Evolutionary conservation across 1,284 basidiomycete species (phyloP), one percentile per base, ranked within the genome.

Genomic region (Apiotrichum laibachii): DNA sequence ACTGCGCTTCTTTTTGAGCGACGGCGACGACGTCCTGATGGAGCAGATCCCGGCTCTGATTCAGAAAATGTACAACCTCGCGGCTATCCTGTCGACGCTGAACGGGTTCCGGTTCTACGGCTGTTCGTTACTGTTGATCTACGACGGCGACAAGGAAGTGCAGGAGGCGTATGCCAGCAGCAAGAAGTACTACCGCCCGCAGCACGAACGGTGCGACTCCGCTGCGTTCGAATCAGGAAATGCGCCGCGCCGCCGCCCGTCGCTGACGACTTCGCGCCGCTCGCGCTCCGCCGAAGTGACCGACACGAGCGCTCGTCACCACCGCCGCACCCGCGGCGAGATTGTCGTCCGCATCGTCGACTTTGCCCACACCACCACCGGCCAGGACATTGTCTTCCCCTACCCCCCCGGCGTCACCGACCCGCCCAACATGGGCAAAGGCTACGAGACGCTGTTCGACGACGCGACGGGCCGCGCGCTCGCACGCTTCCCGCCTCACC

Each of bases 341-440:
- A 85, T 99, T 60, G 92, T 91, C 70, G 90, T 99, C 64, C 90
- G 94, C 33, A 87, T 99, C 57, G 96, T 99, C 60, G 95, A 99
- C 78, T 99, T 99, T 80, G 96, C 95, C 9, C 95, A 98, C 76
- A 98, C 95, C 60, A 98, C 94, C 10, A 98, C 94, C 0, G 95
- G 95, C 9, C 83, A 84, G 48, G 96, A 99, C 77, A 98, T 92
- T 83, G 76, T 89, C 55, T 63, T 50, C 40, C 85, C 87, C 12
- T 75, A 78, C 26, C 74, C 76, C 0, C 19, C 49, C 1, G 69
- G 66, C 12, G 52, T 68, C 19, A 61, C 66, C 44, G 75, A 77
- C 52, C 65, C 70, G 15, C 61, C 69, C 5, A 63, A 69, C 50
- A 82, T 84, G 64, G 87, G 85, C 34, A 86, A 86, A 71, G 91